Evolutionary conservation across 2,329 filamentous ascomycete species (phyloP).

Genomic region (Cordyceps farinosa): DNA sequence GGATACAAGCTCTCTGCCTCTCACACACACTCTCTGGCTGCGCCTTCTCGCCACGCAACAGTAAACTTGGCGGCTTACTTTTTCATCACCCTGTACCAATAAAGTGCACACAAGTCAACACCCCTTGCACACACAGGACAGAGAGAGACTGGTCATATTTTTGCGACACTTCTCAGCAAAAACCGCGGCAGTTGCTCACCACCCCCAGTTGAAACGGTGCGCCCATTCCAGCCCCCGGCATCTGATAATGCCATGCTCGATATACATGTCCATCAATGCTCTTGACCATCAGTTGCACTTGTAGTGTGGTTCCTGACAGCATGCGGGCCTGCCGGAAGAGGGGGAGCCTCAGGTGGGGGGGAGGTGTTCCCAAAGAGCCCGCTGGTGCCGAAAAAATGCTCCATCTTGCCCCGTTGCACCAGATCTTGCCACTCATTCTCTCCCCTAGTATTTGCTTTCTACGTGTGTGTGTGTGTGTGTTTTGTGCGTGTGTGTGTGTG

Average conservation of each 20-base stretch:
- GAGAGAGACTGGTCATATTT: too few relatives aligned
- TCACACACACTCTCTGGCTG: neutral
- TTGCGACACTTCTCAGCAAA: too few relatives aligned
- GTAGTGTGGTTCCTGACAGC: slow-evolving; percentile 11
- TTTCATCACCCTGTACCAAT: neutral
- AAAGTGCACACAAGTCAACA: neutral
- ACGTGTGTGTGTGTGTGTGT: neutral
- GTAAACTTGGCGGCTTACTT: neutral
- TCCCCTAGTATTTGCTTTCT: neutral
- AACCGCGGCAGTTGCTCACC: neutral
- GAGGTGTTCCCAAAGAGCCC: neutral
- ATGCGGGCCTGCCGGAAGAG: slow-evolving; percentile 11
- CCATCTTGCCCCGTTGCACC: slow-evolving; percentile 16
- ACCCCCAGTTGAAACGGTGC: neutral
- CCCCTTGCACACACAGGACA: neutral
- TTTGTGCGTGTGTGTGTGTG: neutral
- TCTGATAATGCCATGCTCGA: slow-evolving; percentile 8
- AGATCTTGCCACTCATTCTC: neutral
- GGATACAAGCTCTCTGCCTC: neutral
- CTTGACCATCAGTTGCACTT: neutral
- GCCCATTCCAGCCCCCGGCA: neutral
- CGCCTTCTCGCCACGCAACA: neutral
- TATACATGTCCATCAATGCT: neutral
- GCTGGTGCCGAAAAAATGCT: neutral
- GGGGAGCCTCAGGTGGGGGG: neutral